A percentile compares a stretch with the other conserved stretches of the same genome.
These are phyloP conservation scores for Blastobotrys malaysiensis DNA, from an alignment of 1,139 yeast species.

Conservation along the genomic window DNA sequence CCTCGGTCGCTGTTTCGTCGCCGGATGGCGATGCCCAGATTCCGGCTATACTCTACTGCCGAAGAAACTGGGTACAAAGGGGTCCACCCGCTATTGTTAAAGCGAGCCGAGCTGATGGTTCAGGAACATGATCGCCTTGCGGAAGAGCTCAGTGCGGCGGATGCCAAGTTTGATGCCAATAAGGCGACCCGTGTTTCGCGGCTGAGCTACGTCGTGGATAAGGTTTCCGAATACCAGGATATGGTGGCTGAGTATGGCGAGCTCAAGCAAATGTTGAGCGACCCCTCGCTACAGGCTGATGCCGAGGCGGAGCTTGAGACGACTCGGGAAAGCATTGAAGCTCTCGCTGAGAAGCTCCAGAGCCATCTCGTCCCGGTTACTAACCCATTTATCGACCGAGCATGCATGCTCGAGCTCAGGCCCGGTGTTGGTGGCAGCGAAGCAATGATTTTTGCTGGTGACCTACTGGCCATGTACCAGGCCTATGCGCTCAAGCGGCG, in stretches of 20 bases:
- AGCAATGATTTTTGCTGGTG: slow-evolving; percentile 80
- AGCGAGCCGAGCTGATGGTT: slow-evolving; percentile 53
- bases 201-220: slow-evolving; percentile 49
- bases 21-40: not conserved
- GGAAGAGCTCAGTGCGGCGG: slow-evolving; percentile 39
- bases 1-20: not conserved
- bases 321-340: slow-evolving; percentile 17
- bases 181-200: slow-evolving; percentile 54
- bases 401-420: slow-evolving; percentile 76
- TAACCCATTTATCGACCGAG: slow-evolving; percentile 67
- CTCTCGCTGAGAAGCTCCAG: slow-evolving; percentile 44
- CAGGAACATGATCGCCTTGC: slow-evolving; percentile 44
- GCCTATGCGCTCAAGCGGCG: slow-evolving; percentile 57
- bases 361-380: slow-evolving; percentile 59
- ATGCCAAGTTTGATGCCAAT: slow-evolving; percentile 47
- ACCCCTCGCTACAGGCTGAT: slow-evolving; percentile 38
- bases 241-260: slow-evolving; percentile 32
- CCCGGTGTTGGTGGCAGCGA: slow-evolving; percentile 98
- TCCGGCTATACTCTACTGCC: not conserved
- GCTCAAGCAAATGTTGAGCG: slow-evolving; percentile 33
- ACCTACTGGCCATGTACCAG: slow-evolving; percentile 74
- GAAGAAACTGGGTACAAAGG: slow-evolving; percentile 6
- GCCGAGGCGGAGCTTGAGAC: slow-evolving; percentile 48
- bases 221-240: slow-evolving; percentile 44
- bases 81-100: slow-evolving; percentile 25